Conservation (phyloP, 805 yeast species). For the Sugiyamaella smithiae region DNA sequence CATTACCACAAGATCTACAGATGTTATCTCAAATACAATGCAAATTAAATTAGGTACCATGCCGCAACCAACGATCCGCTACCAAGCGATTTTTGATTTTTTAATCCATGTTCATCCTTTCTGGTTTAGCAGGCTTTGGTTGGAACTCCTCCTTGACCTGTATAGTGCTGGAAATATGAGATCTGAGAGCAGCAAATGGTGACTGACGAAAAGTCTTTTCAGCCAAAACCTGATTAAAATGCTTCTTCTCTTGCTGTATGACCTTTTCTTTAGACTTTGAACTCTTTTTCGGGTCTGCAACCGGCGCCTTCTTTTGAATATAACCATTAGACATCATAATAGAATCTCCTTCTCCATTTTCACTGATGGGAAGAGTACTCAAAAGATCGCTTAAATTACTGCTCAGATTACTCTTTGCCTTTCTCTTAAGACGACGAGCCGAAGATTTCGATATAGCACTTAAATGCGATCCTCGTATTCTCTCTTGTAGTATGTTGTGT, state of each 20-base stretch:
- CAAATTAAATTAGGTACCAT: no score
- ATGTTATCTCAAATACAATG: no score
- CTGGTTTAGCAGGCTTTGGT: neutral
- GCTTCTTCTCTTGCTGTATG: conserved; percentile 22
- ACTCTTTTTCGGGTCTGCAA: conserved; percentile 20
- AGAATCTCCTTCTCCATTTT: conserved; percentile 6
- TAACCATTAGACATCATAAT: conserved; percentile 10
- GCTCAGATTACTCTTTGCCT: conserved; percentile 18
- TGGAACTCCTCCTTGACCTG: conserved; percentile 23
- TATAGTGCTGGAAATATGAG: conserved; percentile 17
- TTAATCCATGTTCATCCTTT: neutral
- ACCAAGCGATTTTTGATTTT: no score
- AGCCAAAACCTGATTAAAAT: conserved; percentile 23
- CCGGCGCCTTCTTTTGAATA: conserved; percentile 10
- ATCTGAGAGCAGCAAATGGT: conserved; percentile 26
- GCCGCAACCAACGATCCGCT: no score
- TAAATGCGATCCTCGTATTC: conserved; percentile 6
- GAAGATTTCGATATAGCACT: conserved; percentile 24
- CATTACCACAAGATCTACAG: no score
- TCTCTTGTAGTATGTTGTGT: conserved; percentile 12
- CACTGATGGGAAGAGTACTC: conserved; percentile 18
- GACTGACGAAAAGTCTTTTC: conserved; percentile 21
- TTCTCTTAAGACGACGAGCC: conserved; percentile 21
- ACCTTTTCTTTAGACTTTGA: conserved; percentile 23
- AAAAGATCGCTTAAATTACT: conserved; percentile 21